phyloP scores from a whole-genome alignment of 2,329 filamentous ascomycete genomes.

The Aspergillus quadricinctus region DNA sequence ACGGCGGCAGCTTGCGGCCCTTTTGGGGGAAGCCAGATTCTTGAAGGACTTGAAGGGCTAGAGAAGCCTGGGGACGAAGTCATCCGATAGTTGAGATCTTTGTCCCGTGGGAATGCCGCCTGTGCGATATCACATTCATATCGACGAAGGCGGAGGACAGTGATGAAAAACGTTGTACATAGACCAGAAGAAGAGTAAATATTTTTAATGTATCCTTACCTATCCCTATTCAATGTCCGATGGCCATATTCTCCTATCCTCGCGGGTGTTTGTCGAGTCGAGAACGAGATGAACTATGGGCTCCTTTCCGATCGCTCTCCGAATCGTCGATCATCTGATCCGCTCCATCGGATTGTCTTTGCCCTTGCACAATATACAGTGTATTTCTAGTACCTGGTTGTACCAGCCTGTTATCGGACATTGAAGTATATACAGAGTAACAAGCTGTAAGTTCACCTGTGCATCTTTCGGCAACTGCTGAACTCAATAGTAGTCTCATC shows the following conservation, averaged over 20 bases:
- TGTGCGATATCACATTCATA: neutral
- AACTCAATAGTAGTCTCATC: too few relatives aligned
- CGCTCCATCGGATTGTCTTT: neutral
- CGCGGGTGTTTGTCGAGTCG: neutral
- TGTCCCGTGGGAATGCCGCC: neutral
- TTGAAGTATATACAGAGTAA: too few relatives aligned
- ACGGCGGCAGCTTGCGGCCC: conserved; percentile 54
- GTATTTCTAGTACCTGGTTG: too few relatives aligned
- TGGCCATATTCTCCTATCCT: neutral
- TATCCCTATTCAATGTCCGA: neutral
- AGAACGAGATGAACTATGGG: neutral
- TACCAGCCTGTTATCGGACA: too few relatives aligned
- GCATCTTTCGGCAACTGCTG: too few relatives aligned
- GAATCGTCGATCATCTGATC: neutral
- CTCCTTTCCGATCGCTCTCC: neutral
- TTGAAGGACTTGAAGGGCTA: conserved; percentile 76
- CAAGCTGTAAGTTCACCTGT: too few relatives aligned
- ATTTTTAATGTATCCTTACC: neutral
- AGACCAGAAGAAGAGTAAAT: neutral
- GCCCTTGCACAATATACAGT: neutral
- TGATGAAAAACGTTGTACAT: neutral
- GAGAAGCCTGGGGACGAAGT: conserved; percentile 54
- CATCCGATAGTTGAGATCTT: conserved; percentile 54
- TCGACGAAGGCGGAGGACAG: neutral
- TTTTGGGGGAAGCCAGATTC: conserved; percentile 77